phyloP scores from a whole-genome alignment of 1,284 basidiomycete species.

The Salmacisia buchloeana region DNA sequence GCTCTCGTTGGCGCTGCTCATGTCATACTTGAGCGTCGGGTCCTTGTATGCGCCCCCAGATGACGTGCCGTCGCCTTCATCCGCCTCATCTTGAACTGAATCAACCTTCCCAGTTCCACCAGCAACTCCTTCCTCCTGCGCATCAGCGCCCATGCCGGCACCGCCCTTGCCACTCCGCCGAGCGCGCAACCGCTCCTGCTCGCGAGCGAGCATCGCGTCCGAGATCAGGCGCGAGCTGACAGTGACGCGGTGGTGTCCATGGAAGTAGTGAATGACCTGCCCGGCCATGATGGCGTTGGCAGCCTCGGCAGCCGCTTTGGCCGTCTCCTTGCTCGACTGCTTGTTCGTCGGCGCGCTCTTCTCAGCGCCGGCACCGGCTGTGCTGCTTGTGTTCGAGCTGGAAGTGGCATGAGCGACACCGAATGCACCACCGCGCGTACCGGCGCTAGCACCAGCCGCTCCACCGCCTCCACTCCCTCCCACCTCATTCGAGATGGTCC shows the following conservation, averaged over 20 bases:
- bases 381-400: background rate
- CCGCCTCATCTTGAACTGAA: background rate
- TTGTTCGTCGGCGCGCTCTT: no score
- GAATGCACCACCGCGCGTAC: background rate
- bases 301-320: background rate
- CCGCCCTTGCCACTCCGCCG: background rate
- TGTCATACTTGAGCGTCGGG: no score
- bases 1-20: conserved; percentile 11
- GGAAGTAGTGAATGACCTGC: conserved; percentile 22
- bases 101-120: no score
- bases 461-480: conserved; percentile 9
- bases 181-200: background rate
- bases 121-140: background rate
- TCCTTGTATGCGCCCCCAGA: no score
- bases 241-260: conserved; percentile 26
- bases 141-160: background rate
- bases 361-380: background rate
- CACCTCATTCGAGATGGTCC: background rate
- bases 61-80: no score
- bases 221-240: conserved; percentile 26
- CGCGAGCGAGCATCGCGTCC: background rate
- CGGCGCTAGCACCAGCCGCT: background rate
- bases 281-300: background rate
- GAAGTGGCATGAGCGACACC: background rate
- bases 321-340: background rate